Conservation (phyloP, 768 basidiomycete species). For the Pleurotus citrinopileatus region DNA sequence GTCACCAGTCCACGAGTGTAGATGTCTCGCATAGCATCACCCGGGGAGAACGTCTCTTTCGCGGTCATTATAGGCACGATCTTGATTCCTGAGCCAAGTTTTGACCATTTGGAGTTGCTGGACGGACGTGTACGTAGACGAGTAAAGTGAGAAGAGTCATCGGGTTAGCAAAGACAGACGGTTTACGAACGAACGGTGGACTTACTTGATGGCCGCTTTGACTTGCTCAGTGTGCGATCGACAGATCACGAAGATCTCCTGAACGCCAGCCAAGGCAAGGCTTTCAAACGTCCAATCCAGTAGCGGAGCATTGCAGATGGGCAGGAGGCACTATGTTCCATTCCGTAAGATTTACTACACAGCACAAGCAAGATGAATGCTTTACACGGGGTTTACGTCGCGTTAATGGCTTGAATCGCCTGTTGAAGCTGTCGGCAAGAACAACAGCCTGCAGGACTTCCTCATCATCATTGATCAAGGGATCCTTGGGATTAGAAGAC, state of each 20-base stretch:
- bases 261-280: slow-evolving; percentile 90
- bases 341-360: slow-evolving; percentile 13
- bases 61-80: slow-evolving; percentile 85
- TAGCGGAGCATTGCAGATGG: slow-evolving; percentile 90
- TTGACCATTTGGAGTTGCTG: slow-evolving; percentile 85
- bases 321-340: slow-evolving; percentile 73
- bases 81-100: slow-evolving; percentile 72
- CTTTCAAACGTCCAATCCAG: slow-evolving; percentile 97
- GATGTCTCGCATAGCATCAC: slow-evolving; percentile 92
- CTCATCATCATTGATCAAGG: slow-evolving; percentile 67
- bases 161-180: too few relatives aligned
- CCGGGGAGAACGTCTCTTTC: slow-evolving; percentile 83
- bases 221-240: slow-evolving; percentile 87
- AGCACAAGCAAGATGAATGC: slow-evolving; percentile 13
- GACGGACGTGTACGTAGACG: background rate
- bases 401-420: slow-evolving; percentile 88
- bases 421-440: slow-evolving; percentile 95
- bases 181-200: slow-evolving; percentile 15
- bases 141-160: too few relatives aligned
- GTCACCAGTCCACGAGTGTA: slow-evolving; percentile 90
- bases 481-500: slow-evolving; percentile 51
- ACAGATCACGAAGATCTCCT: slow-evolving; percentile 95
- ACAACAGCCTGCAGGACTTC: slow-evolving; percentile 93
- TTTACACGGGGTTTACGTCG: slow-evolving; percentile 82
- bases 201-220: slow-evolving; percentile 81